Conservation (phyloP, 768 basidiomycete genomes). For the Tricholoma furcatifolium region DNA sequence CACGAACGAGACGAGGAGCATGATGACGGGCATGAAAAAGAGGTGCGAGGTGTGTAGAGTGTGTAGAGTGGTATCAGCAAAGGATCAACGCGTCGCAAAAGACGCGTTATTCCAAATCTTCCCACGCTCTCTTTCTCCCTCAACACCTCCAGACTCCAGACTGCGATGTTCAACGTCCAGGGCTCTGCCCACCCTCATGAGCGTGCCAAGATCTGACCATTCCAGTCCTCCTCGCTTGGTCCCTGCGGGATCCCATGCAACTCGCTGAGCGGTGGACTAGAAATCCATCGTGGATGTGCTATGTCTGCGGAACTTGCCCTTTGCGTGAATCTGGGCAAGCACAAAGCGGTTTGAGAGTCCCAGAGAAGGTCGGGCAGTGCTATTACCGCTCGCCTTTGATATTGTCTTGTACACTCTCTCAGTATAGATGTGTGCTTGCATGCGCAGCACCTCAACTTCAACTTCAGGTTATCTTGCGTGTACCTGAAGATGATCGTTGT, state of each 20-base stretch:
- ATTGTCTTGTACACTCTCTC: not conserved
- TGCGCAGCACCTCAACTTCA: not conserved
- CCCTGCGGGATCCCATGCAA: constrained; percentile 28
- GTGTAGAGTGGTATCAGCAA: no score
- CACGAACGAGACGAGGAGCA: no score
- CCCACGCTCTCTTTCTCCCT: not conserved
- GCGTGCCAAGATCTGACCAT: constrained; percentile 41
- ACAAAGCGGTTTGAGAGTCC: constrained; percentile 18
- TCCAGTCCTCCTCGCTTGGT: constrained; percentile 25
- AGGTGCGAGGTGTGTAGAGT: no score
- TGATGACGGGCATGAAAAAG: no score
- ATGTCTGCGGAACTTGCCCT: constrained; percentile 17
- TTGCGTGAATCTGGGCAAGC: constrained; percentile 10
- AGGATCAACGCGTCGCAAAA: no score
- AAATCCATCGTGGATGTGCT: constrained; percentile 18
- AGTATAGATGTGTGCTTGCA: not conserved
- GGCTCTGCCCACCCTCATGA: constrained; percentile 31
- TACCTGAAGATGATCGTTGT: no score
- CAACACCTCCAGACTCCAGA: constrained; percentile 31
- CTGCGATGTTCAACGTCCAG: constrained; percentile 54
- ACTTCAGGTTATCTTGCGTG: no score
- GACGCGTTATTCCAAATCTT: no score
- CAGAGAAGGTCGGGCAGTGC: constrained; percentile 27
- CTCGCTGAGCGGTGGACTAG: constrained; percentile 27
- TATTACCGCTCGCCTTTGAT: not conserved